These are phyloP conservation scores for Pulveroboletus sp. DNA, from an alignment of 768 basidiomycete genomes.

Conservation along the genomic window DNA sequence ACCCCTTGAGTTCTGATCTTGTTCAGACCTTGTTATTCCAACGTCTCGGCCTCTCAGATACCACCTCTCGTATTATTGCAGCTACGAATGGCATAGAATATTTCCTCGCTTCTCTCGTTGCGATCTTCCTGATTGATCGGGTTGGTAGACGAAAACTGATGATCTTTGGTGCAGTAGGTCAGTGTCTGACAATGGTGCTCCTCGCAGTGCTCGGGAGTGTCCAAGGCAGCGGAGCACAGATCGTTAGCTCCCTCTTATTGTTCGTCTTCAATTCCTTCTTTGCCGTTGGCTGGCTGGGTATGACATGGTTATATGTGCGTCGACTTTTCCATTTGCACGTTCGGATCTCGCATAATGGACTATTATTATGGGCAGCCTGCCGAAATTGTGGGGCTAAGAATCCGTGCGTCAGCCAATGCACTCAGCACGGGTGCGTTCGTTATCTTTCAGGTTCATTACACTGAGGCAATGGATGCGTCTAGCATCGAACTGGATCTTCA, in stretches of 20 bases:
- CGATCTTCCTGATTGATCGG: slow-evolving; percentile 67
- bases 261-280: slow-evolving; percentile 75
- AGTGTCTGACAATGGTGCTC: slow-evolving; percentile 53
- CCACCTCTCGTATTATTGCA: slow-evolving; percentile 56
- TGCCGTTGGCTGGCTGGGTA: slow-evolving; percentile 64
- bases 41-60: slow-evolving; percentile 52
- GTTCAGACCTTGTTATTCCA: slow-evolving; percentile 49
- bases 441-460: background rate
- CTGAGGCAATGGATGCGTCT: background rate
- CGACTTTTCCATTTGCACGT: background rate
- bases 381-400: slow-evolving; percentile 58
- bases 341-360: background rate
- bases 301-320: slow-evolving; percentile 67
- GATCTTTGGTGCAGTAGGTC: slow-evolving; percentile 63
- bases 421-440: slow-evolving; percentile 43
- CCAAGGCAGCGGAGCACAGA: slow-evolving; percentile 42
- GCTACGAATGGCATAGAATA: slow-evolving; percentile 72
- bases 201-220: slow-evolving; percentile 55
- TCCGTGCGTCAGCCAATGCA: slow-evolving; percentile 62
- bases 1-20: background rate
- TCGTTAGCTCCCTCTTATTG: slow-evolving; percentile 50
- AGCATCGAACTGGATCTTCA: slow-evolving; percentile 51
- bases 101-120: slow-evolving; percentile 64
- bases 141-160: slow-evolving; percentile 70
- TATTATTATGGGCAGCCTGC: slow-evolving; percentile 41